Conservation (phyloP, 2,329 filamentous ascomycete genomes). For the Orbilia ellipsospora region DNA sequence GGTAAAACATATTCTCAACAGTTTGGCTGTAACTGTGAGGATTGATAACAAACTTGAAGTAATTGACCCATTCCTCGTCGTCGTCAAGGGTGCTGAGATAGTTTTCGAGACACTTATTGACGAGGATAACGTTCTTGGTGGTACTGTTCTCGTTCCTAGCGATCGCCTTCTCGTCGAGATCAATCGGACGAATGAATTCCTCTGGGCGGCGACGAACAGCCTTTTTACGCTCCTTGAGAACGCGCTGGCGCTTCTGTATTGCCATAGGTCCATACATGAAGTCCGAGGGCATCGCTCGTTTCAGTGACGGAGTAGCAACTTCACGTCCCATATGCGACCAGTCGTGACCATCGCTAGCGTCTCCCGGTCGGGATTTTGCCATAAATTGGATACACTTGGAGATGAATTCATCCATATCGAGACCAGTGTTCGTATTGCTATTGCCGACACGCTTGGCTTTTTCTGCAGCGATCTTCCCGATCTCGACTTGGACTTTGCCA, state of each 20-base stretch:
- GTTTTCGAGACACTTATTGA: conserved; percentile 66
- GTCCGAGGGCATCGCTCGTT: conserved; percentile 77
- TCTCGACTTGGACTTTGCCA: conserved; percentile 47
- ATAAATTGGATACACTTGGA: conserved; percentile 71
- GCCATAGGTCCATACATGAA: conserved; percentile 91
- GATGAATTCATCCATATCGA: conserved; percentile 57
- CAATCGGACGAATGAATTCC: conserved; percentile 79
- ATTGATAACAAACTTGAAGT: conserved; percentile 90
- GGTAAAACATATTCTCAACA: conserved; percentile 95
- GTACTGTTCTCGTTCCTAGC: conserved; percentile 81
- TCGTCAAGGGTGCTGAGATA: conserved; percentile 61
- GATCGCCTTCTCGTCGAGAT: conserved; percentile 79
- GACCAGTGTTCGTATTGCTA: conserved; percentile 55
- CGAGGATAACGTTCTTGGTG: conserved; percentile 71
- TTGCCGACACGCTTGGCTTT: conserved; percentile 46
- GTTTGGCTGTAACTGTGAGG: conserved; percentile 92
- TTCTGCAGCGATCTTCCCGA: conserved; percentile 46
- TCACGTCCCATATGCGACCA: conserved; percentile 83
- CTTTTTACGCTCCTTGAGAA: conserved; percentile 75
- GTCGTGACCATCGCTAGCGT: conserved; percentile 73
- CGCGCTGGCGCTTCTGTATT: conserved; percentile 83
- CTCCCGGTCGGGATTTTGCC: conserved; percentile 80
- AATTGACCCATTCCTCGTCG: conserved; percentile 70
- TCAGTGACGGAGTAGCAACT: conserved; percentile 34
- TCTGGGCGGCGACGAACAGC: conserved; percentile 76